Base-by-base conservation (phyloP, 768 basidiomycete species). In the Podaxis sp. region DNA sequence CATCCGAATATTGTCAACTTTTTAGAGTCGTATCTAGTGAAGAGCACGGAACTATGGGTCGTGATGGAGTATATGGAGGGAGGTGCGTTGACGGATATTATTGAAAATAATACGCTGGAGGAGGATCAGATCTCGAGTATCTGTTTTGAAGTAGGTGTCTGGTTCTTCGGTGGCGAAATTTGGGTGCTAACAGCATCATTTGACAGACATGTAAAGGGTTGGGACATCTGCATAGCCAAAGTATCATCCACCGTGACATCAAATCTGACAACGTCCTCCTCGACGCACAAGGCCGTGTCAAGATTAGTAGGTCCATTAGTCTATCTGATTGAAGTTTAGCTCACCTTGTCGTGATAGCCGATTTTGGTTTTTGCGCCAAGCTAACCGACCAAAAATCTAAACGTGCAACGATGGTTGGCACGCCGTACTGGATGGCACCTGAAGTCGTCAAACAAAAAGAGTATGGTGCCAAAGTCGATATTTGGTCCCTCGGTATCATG, bases 1-100 rank as follows among this genome's bases (percentile, higher is more conserved):
- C 95, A 97, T 73, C 93, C 95, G 33, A 98, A 97, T 70, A 96
- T 98, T 63, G 95, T 98, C 80, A 96, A 96, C 76, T 98, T 93
- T 77, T 76, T 96, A 46, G 92, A 96, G 5, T 87, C 92, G 24
- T 97, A 95, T 75, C 84, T 98, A 49, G 86, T 97, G 58, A 91
- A 90, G 76, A 89, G 81, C 72, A 89, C 83, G 57, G 95, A 96
- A 71, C 84, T 97, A 24, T 98, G 95, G 95, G 95, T 97, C 49
- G 95, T 96, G 63, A 98, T 96, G 95, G 95, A 98, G 77, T 96
- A 93, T 72, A 98, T 98, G 95, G 95, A 98, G 75, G 95, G 95
- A 57, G 96, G 97, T 44, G 95, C 96, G 17, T 79, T 99, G 70
- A 98, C 95, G 26, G 96, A 99, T 76, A 90, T 99, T 49, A 98